Percentiles rank a stretch among this genome's conserved stretches.
phyloP scores from a whole-genome alignment of 2,329 filamentous ascomycete genomes.

The Byssoonygena ceratinophila region DNA sequence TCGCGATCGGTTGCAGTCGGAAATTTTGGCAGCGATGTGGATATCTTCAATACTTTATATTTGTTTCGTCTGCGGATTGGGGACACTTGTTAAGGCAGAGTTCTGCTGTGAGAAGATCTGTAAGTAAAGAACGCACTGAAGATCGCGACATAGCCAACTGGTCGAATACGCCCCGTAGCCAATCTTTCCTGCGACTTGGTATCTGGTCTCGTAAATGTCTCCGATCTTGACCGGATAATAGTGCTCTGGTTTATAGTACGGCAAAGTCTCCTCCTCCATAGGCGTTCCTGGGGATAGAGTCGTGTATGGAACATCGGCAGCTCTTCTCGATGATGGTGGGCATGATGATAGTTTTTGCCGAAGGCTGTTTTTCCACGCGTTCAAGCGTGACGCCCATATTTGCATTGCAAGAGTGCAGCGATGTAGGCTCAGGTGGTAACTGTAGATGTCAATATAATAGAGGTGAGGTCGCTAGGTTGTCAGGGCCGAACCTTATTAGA shows the following conservation, averaged over 20 bases:
- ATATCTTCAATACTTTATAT: slow-evolving; percentile 21
- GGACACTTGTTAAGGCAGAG: background rate
- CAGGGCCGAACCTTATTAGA: no score
- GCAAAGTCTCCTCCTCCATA: slow-evolving; percentile 13
- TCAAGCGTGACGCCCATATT: slow-evolving; percentile 1
- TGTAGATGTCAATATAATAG: no score
- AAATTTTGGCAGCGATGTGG: background rate
- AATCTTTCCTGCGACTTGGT: slow-evolving; percentile 17
- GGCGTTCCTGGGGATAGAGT: slow-evolving; percentile 8
- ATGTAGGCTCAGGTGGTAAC: background rate
- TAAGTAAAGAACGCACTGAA: slow-evolving; percentile 19
- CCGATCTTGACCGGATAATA: slow-evolving; percentile 17
- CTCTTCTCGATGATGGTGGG: background rate
- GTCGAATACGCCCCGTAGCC: slow-evolving; percentile 22
- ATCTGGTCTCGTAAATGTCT: slow-evolving; percentile 15
- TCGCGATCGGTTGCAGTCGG: background rate
- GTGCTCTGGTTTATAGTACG: slow-evolving; percentile 13
- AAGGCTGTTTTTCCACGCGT: slow-evolving; percentile 2
- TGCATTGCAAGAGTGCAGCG: background rate
- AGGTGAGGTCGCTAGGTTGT: no score
- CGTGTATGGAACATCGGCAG: no score
- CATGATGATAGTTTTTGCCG: background rate
- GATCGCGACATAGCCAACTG: slow-evolving; percentile 24
- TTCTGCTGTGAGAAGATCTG: background rate
- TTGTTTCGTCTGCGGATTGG: slow-evolving; percentile 16